Evolutionary conservation across 2,329 filamentous ascomycete species (phyloP).

Genomic region (Aspergillus tubingensis): DNA sequence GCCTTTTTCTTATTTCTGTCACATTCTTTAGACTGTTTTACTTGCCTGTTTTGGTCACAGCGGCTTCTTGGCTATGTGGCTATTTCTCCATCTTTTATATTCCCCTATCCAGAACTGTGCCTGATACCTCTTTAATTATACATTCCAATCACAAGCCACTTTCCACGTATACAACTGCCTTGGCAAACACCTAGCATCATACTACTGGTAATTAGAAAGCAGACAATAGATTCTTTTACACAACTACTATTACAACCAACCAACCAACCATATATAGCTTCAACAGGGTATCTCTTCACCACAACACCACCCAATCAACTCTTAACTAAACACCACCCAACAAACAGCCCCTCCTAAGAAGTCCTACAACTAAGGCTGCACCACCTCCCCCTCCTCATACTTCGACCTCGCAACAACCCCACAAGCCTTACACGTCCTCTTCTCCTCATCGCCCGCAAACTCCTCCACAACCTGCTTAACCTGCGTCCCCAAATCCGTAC

Average conservation of each 20-base stretch:
- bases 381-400: constrained; percentile 44
- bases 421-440: constrained; percentile 75
- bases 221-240: not conserved
- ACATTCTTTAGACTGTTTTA: not conserved
- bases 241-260: too few species aligned
- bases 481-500: constrained; percentile 87
- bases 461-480: constrained; percentile 87
- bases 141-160: too few species aligned
- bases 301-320: not conserved
- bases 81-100: not conserved
- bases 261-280: too few species aligned
- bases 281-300: not conserved
- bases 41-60: not conserved
- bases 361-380: constrained; percentile 40
- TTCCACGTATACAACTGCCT: too few species aligned
- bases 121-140: not conserved
- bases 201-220: not conserved
- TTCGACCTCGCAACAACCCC: constrained; percentile 67
- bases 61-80: not conserved
- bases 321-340: not conserved
- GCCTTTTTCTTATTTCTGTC: not conserved
- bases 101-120: not conserved
- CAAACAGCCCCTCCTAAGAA: too few species aligned
- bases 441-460: constrained; percentile 70
- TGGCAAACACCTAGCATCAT: too few species aligned